Evolutionary conservation across 805 yeast genomes (phyloP), one percentile per base, ranked within the genome.

Genomic region (Candida hungchunana): DNA sequence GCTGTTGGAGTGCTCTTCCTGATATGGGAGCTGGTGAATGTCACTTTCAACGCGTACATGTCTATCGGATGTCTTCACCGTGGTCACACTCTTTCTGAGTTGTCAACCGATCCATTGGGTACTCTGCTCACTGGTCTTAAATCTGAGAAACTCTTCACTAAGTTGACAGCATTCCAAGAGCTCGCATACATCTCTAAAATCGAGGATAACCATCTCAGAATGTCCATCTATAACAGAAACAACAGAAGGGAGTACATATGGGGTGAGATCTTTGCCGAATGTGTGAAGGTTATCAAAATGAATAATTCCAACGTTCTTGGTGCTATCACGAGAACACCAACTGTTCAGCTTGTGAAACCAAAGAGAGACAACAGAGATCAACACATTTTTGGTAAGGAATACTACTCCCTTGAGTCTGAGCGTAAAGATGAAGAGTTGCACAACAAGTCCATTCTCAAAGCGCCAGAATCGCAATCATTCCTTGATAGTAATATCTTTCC

Each of bases 161-260:
- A 77, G 40, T 53, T 77, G 40, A 77, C 87, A 1, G 88, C 90
- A 3, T 82, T 76, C 59, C 90, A 83, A 58, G 93, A 83, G 51
- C 62, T 82, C 36, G 82, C 85, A 1, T 79, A 72, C 48, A 63
- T 82, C 31, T 63, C 88, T 7, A 71, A 77, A 2, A 59, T 75
- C 3, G 53, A 64, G 2, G 69, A 71, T 41, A 44, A 59, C 4
- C 67, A 71, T 32, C 61, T 72, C 34, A 67, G 89, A 53, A 45
- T 55, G 19, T 64, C 76, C 4, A 71, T 82, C 18, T 82, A 77
- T 53, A 67, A 67, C 43, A 68, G 71, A 16, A 64, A 66, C 36
- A 60, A 67, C 28, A 70, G 63, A 42, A 61, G 64, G 35, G 64
- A 68, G 2, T 66, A 62, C 42, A 51, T 67, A 7, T 82, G 89